A percentile compares a stretch with the other conserved stretches of the same genome.
Evolutionary conservation across 306 rosid species (phyloP).

Genomic region (Rosa multiflora): DNA sequence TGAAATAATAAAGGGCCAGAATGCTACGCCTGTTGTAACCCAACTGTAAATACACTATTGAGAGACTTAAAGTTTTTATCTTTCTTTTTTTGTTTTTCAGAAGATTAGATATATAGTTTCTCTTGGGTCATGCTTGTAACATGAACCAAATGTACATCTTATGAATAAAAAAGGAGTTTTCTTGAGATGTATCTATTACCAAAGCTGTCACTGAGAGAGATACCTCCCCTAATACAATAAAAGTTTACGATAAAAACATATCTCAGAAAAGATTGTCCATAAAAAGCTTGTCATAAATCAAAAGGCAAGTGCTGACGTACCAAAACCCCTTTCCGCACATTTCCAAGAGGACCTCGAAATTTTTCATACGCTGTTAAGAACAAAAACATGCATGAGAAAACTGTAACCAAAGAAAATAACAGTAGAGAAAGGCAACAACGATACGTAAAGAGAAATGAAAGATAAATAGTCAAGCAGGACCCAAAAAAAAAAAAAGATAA

Average conservation of each 20-base stretch:
- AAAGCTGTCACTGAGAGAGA: background rate
- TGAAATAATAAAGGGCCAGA: too few species aligned
- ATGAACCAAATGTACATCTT: background rate
- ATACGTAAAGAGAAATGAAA: background rate
- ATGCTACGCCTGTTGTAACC: too few species aligned
- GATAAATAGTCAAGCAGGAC: background rate
- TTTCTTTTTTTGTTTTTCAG: background rate
- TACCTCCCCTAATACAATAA: background rate
- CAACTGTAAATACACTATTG: background rate
- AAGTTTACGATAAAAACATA: background rate
- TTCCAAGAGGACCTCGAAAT: slow-evolving; percentile 85
- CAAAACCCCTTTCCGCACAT: slow-evolving; percentile 98
- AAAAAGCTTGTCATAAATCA: slow-evolving; percentile 2
- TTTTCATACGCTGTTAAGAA: slow-evolving; percentile 74
- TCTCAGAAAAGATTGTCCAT: background rate
- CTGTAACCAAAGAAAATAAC: background rate
- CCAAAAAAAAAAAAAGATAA: background rate
- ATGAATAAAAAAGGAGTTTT: background rate
- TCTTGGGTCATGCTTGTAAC: background rate
- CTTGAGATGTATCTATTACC: background rate
- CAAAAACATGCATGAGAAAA: slow-evolving; percentile 1
- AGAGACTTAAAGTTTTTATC: background rate
- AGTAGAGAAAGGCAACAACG: background rate
- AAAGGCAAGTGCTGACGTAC: slow-evolving; percentile 45
- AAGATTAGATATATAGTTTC: background rate